Evolutionary conservation across 2,329 filamentous ascomycete species (phyloP).

Genomic region (Aureobasidium sp.): DNA sequence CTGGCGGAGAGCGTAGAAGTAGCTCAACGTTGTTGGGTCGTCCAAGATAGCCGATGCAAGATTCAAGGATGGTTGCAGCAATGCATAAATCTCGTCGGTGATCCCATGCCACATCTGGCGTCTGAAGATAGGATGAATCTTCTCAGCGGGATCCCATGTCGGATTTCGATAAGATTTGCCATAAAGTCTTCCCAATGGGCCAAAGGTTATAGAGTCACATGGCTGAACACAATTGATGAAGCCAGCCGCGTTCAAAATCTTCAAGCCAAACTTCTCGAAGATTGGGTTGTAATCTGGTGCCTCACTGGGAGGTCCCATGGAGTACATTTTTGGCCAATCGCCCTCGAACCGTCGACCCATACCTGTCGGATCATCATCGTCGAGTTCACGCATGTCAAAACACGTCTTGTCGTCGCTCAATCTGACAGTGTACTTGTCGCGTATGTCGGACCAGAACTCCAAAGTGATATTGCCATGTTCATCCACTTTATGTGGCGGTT

Average conservation of each 20-base stretch:
- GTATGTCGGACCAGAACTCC: not conserved
- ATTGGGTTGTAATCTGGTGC: not conserved
- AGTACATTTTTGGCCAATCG: not conserved
- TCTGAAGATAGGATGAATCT: not conserved
- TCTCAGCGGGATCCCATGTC: not conserved
- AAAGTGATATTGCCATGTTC: not conserved
- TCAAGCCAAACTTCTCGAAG: not conserved
- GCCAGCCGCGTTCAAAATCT: not conserved
- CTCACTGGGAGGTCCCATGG: not conserved
- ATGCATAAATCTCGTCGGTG: not conserved
- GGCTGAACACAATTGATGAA: not conserved
- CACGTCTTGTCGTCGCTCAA: not conserved
- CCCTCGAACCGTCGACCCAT: not conserved
- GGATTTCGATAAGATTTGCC: not conserved
- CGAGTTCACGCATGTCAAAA: not conserved
- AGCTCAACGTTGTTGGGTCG: not conserved
- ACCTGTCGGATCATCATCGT: not conserved
- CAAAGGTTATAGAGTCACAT: not conserved
- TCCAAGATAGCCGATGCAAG: not conserved
- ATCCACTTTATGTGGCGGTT: not conserved
- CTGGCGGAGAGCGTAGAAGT: not conserved
- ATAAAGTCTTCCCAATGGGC: not conserved
- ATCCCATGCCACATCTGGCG: not conserved
- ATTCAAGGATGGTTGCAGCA: not conserved
- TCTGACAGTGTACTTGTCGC: not conserved